A percentile compares a stretch with the other conserved stretches of the same genome.
Conservation (phyloP, 1,139 yeast species). For the Yamadazyma kanchanaburiensis region DNA sequence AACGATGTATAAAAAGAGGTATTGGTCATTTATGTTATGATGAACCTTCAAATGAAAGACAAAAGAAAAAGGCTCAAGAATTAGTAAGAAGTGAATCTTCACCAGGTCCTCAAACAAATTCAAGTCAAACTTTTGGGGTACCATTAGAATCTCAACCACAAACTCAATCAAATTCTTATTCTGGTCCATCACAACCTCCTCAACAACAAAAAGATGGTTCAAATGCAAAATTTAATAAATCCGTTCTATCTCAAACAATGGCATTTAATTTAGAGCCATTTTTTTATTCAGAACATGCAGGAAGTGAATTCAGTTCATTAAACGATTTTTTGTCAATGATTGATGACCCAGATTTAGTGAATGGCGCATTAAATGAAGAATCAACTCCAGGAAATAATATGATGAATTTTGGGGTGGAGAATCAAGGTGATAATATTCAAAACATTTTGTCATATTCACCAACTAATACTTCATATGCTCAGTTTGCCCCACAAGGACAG, state of each 20-base stretch:
- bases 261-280: conserved; percentile 66
- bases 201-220: background rate
- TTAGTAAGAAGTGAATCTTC: conserved; percentile 12
- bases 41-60: conserved; percentile 54
- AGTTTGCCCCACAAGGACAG: conserved; percentile 9
- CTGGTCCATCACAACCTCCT: background rate
- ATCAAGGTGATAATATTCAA: conserved; percentile 16
- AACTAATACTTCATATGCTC: conserved; percentile 20
- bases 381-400: conserved; percentile 20
- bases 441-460: conserved; percentile 32
- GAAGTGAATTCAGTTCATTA: conserved; percentile 86
- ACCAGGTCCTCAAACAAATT: conserved; percentile 4
- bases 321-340: conserved; percentile 89
- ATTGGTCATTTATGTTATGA: conserved; percentile 90
- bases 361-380: conserved; percentile 44
- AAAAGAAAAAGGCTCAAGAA: conserved; percentile 37
- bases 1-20: conserved; percentile 80
- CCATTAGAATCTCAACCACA: background rate
- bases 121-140: background rate
- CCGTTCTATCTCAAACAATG: conserved; percentile 42
- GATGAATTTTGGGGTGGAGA: conserved; percentile 20
- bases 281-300: conserved; percentile 88
- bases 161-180: background rate
- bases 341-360: conserved; percentile 72
- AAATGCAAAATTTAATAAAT: conserved; percentile 16